Evolutionary conservation across 139 green algal genomes (phyloP).

Genomic region (Coelastrella sp.): DNA sequence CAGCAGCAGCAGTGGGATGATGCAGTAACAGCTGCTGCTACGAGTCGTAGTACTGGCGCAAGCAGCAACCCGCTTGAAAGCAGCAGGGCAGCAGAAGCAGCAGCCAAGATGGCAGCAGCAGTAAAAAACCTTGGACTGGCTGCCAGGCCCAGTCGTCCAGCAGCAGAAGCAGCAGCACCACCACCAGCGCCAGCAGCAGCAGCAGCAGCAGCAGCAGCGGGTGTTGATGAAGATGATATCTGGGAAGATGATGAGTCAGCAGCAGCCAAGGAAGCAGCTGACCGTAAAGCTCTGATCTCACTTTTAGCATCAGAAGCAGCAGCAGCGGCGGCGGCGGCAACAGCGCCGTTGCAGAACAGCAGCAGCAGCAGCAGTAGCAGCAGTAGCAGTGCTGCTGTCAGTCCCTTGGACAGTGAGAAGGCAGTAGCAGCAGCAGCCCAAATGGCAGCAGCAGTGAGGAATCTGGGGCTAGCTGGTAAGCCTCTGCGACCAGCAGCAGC

Average conservation of each 20-base stretch:
- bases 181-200: constrained; percentile 7
- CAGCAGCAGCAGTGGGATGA: neutral
- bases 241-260: neutral
- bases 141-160: neutral
- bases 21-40: neutral
- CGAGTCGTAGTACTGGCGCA: no score
- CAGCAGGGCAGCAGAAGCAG: neutral
- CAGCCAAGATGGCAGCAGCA: neutral
- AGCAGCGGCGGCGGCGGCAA: constrained; percentile 4
- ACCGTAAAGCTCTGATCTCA: neutral
- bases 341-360: neutral
- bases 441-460: neutral
- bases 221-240: neutral
- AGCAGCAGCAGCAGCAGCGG: neutral
- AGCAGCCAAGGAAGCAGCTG: constrained; percentile 27
- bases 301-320: neutral
- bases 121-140: constrained; percentile 2
- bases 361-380: neutral
- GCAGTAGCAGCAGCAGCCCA: neutral
- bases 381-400: neutral
- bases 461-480: neutral
- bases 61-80: neutral
- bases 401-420: neutral
- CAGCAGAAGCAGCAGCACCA: neutral
- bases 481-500: no score